Evolutionary conservation across 2,329 filamentous ascomycete genomes (phyloP).

Genomic region (Paecilomyces formosus): DNA sequence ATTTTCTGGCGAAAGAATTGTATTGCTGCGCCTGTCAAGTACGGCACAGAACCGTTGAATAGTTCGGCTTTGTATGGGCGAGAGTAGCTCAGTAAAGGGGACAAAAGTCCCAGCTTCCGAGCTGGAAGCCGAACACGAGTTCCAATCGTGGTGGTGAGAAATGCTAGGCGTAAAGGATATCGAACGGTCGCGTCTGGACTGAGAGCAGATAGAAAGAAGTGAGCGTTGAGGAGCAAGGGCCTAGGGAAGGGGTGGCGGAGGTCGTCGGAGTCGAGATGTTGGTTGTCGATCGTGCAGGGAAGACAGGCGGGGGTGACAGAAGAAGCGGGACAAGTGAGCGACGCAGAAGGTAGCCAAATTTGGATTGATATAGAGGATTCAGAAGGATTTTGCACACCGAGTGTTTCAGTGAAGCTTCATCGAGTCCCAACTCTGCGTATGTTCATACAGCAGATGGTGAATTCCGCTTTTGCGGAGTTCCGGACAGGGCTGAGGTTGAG

Average conservation of each 20-base stretch:
- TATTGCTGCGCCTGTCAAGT: not conserved
- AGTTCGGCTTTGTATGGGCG: constrained; percentile 13
- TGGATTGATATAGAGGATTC: not conserved
- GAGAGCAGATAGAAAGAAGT: not conserved
- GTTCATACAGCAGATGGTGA: not conserved
- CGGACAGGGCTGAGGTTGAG: not conserved
- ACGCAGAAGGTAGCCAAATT: not conserved
- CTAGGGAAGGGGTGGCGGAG: not conserved
- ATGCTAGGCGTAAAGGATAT: not conserved
- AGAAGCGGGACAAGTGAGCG: not conserved
- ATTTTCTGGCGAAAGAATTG: not conserved
- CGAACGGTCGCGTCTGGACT: not conserved
- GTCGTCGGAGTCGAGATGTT: not conserved
- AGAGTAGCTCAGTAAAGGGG: constrained; percentile 18
- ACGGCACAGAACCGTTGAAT: constrained; percentile 1
- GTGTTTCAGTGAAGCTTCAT: not conserved
- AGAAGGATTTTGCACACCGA: not conserved
- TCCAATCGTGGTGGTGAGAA: not conserved
- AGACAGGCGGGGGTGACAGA: not conserved
- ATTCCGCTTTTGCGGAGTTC: not conserved
- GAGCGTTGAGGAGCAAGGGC: not conserved
- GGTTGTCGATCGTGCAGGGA: not conserved
- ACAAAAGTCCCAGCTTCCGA: constrained; percentile 18
- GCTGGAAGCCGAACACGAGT: constrained; percentile 12
- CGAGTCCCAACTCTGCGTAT: not conserved